These are phyloP conservation scores for Sphaerosporella brunnea DNA, from an alignment of 495 filamentous ascomycete species.

Conservation along the genomic window DNA sequence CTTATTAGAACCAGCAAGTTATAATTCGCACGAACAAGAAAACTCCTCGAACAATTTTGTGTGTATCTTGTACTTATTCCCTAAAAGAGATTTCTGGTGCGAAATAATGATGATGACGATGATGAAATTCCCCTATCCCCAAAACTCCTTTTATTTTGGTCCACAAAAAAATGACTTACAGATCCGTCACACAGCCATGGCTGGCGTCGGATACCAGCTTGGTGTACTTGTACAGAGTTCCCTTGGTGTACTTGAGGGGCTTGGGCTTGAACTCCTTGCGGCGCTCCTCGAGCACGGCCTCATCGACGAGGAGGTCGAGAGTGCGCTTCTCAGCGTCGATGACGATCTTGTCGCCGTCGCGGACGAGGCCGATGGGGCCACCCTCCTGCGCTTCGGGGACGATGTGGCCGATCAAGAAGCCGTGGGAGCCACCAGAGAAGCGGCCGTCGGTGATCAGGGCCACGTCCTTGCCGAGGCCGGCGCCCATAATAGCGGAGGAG, in stretches of 20 bases:
- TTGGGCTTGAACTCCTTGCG: slow-evolving; percentile 50
- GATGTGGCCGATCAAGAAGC: slow-evolving; percentile 74
- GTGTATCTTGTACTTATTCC: no score
- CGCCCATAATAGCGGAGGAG: slow-evolving; percentile 67
- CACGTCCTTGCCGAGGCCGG: slow-evolving; percentile 64
- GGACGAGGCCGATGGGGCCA: slow-evolving; percentile 36
- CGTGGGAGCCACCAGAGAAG: slow-evolving; percentile 61
- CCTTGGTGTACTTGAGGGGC: slow-evolving; percentile 46
- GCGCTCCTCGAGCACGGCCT: slow-evolving; percentile 46
- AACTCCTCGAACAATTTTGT: no score
- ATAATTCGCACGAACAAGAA: no score
- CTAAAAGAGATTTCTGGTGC: no score
- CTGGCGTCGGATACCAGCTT: slow-evolving; percentile 53
- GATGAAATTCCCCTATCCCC: no score
- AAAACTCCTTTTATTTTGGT: not conserved
- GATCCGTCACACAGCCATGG: slow-evolving; percentile 66
- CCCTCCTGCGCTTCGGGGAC: slow-evolving; percentile 63
- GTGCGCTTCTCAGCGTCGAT: slow-evolving; percentile 53
- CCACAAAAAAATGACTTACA: no score
- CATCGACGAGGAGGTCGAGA: slow-evolving; percentile 41
- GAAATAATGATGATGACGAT: no score
- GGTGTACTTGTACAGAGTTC: slow-evolving; percentile 64
- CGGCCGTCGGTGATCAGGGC: slow-evolving; percentile 64
- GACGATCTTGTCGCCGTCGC: slow-evolving; percentile 49
- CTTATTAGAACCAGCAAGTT: no score